Evolutionary conservation across 768 basidiomycete genomes (phyloP), one percentile per base, ranked within the genome.

Genomic region (Peribolospora kevripleyi): DNA sequence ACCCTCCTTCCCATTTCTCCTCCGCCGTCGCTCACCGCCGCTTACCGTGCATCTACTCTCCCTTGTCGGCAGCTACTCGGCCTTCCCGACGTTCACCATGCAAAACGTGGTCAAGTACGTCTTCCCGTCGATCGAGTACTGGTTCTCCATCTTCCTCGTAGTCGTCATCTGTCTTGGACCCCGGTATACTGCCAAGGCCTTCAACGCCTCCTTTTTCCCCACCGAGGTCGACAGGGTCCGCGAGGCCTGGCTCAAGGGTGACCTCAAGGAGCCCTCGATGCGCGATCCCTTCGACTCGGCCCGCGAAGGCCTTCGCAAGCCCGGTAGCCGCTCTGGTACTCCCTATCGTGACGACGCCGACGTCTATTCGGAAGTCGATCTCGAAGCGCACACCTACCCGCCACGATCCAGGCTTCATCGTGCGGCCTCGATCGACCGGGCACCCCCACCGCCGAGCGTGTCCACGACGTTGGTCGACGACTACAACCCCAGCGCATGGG

Each of bases 151-250:
- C 43, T 46, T 84, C 41, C 63, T 95, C 7, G 72, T 82, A 3
- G 74, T 79, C 6, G 62, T 76, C 47, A 70, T 86, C 39, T 80
- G 83, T 43, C 73, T 93, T 45, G 78, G 78, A 5, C 91, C 91
- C 0, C 76, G 84, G 11, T 86, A 84, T 70, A 54, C 90, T 41
- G 71, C 78, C 67, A 84, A 84, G 63, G 85, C 76, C 64, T 63
- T 80, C 57, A 70, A 74, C 7, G 72, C 78, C 1, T 74, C 79
- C 0, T 93, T 88, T 62, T 68, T 66, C 50, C 88, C 90, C 3
- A 70, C 79, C 13, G 91, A 97, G 72, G 81, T 78, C 65, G 84
- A 93, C 61, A 79, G 95, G 55, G 73, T 97, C 6, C 79, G 91
- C 39, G 91, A 97, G 71, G 81, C 79, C 76, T 86, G 83, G 84